Evolutionary conservation across 768 basidiomycete genomes (phyloP).

Genomic region (Royoungia palumana): DNA sequence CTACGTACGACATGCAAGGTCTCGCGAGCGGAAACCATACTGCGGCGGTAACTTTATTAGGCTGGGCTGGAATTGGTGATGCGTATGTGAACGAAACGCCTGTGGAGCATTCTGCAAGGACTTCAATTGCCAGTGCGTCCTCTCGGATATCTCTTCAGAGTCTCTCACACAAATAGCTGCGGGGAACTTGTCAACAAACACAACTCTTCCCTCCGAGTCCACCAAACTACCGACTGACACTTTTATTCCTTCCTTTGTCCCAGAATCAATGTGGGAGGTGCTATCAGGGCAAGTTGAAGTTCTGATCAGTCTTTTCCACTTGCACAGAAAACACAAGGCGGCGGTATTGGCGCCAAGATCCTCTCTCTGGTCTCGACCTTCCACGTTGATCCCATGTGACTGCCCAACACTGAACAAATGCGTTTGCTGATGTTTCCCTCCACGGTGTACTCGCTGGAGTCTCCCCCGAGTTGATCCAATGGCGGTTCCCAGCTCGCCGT

Average conservation of each 20-base stretch:
- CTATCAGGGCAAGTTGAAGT: constrained; percentile 18
- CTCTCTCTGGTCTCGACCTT: background rate
- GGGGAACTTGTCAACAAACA: constrained; percentile 1
- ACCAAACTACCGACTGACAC: constrained; percentile 2
- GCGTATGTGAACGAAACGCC: constrained; percentile 15
- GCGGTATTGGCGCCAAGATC: background rate
- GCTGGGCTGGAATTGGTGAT: constrained; percentile 19
- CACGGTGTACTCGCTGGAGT: too few species aligned
- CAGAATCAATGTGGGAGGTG: constrained; percentile 11
- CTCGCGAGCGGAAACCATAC: constrained; percentile 15
- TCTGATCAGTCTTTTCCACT: constrained; percentile 3
- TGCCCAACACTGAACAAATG: too few species aligned
- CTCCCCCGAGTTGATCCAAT: too few species aligned
- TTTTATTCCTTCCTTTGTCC: background rate
- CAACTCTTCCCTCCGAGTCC: background rate
- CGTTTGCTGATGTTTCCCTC: too few species aligned
- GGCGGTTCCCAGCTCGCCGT: too few species aligned
- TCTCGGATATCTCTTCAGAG: background rate
- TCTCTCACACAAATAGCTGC: background rate
- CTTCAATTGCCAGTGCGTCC: background rate
- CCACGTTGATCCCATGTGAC: too few species aligned
- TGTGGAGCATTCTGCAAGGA: background rate
- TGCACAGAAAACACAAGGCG: constrained; percentile 4
- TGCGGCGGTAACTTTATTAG: constrained; percentile 9
- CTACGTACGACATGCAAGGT: constrained; percentile 13